Evolutionary conservation across 2,329 filamentous ascomycete species (phyloP), one percentile per base, ranked within the genome.

Genomic region (Pseudogymnoascus sp.): DNA sequence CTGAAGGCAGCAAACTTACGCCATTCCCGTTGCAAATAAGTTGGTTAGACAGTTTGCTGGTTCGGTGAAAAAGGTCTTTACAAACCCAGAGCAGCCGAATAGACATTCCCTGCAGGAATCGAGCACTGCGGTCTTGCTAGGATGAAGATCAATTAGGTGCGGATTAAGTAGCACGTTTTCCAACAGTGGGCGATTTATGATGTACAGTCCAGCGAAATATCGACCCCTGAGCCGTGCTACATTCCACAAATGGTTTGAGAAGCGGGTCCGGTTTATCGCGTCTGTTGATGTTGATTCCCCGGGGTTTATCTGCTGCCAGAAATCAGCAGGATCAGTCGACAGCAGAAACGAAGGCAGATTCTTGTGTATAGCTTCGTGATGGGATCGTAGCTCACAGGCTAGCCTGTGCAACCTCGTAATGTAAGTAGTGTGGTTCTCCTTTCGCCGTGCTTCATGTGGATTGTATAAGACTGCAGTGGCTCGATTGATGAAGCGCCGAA

Each of bases 241-340:
- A 6, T 74, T 74, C 72, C 72, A 73, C 0, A 70, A 66, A n/a
- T 72, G 68, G n/a, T 74, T 74, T 0, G 68, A 66, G 8, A 67
- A 56, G 53, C n/a, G 63, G 41, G 22, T 46, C 12, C 41, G 41
- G 41, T 46, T 11, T 46, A 46, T 14, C 12, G 22, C 8, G 22
- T 46, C 41, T 46, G 41, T 26, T 7, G 41, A 46, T 46, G 41
- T 46, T 46, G 41, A 46, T 26, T 26, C 6, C 22, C 41, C 41
- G 4, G 41, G 22, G 8, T n/a, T 46, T 46, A 64, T 26, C 63
- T 63, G 1, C 61, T 35, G 5, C 46, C 61, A n/a, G 66, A 63
- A 16, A 65, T 70, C 1, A 63, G 61, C 6, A 62, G 61, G 2
- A 65, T 66, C 37, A 24, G 22, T 2, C 35, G 62, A 6, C 0